Evolutionary conservation across 768 basidiomycete species (phyloP), one percentile per base, ranked within the genome.

Genomic region (Leccinum fibrillosum): DNA sequence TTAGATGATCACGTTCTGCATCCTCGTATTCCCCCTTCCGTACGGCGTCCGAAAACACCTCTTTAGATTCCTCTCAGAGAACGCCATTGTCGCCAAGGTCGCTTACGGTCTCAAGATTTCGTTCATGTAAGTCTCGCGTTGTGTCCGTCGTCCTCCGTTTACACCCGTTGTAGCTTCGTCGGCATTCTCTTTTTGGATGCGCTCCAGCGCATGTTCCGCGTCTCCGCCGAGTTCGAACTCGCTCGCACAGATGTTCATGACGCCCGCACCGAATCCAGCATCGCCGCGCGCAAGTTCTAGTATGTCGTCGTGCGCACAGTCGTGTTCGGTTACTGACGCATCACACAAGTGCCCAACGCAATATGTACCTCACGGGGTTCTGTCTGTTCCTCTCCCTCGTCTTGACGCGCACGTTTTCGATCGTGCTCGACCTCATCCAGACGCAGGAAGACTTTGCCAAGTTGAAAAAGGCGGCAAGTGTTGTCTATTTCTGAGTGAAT

Each of bases 321-420:
- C 2, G 19, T 11, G 30, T 30, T 17, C 11, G 5, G 35, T 11
- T 23, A 5, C 39, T 63, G 4, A 67, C 12, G 1, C 3, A 10
- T 42, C 21, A 4, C 53, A 2, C 25, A 94, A 39, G 91, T 66
- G 82, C 92, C 2, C 92, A 95, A 71, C 82, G 94, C 55, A 97
- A 96, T 70, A 86, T 88, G 58, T 98, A 98, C 72, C 82, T 98
- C 15, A 95, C 94, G 7, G 92, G 92, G 0, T 94, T 93, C 73
- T 92, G 90, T 59, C 81, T 99, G 49, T 97, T 98, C 86, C 86
- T 99, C 21, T 97, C 96, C 9, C 86, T 98, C 56, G 88, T 97
- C 64, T 85, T 98, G 64, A 89, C 94, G 2, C 88, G 95, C 66
- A 91, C 90, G 4, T 98, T 98, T 78, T 88, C 88, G 71, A 90